Evolutionary conservation across 805 yeast species (phyloP), one percentile per base, ranked within the genome.

Genomic region (Schizosaccharomyces pombe): DNA sequence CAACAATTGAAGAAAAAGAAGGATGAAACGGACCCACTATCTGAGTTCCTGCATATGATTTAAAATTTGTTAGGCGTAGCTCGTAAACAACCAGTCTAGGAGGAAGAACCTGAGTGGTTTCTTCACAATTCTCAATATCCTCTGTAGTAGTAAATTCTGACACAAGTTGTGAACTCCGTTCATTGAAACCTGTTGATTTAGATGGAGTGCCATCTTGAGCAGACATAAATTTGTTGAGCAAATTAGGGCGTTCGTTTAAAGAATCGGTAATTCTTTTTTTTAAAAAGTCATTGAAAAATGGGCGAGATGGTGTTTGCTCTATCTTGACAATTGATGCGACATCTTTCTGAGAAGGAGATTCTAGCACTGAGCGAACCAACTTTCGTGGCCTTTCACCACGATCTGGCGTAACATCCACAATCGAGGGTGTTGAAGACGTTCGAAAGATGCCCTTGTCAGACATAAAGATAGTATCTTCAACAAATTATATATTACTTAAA

Each of bases 1-100:
- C 99, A 12, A 91, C 96, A 9, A 91, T 94, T 0, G 99, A 97
- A 9, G 95, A 84, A 63, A 91, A 93, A 4, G 93, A 85, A 37
- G 63, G 63, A 56, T 91, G 82, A 66, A 91, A 91, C 0, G 99
- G 99, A 0, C 99, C 99, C 53, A 91, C 83, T 5, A 77, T 76
- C 67, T 91, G 97, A 16, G 74, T 70, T 0, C 98, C 98, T 0
- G 96, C 97, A 64, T 91, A 91, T 0, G 96, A 86, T 64, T 91
- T 91, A 75, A 91, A 91, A 64, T 91, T 82, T 1, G 80, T 79
- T 47, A 93, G 71, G 1, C 80, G 81, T 29, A 91, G 67, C 59
- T 77, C 77, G 49, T 78, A 70, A 49, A 91, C 87, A 5, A 85
- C 91, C 28, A 91, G 66, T 52, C 98, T 70, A n/a, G 63, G 60